Percentiles rank a stretch among this genome's conserved stretches.
These are phyloP conservation scores for Hordeum marinum DNA, from an alignment of 176 grass and related monocot genomes.

Conservation along the genomic window DNA sequence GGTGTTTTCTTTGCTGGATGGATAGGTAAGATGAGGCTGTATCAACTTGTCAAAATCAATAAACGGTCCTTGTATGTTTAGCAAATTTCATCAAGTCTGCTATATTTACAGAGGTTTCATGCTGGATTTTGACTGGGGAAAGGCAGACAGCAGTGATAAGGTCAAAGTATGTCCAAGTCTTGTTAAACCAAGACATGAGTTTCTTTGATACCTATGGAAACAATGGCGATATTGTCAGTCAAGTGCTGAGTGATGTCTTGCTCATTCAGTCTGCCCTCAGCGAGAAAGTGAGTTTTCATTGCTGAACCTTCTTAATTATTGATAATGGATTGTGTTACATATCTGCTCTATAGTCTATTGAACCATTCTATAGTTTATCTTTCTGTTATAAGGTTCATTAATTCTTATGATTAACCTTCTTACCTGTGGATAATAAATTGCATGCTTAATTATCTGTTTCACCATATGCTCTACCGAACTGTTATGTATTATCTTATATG, in stretches of 20 bases:
- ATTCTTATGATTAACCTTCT: neutral
- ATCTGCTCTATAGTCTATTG: neutral
- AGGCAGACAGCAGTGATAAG: slow-evolving; percentile 94
- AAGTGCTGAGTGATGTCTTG: slow-evolving; percentile 97
- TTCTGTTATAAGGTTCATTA: neutral
- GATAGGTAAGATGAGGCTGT: slow-evolving; percentile 66
- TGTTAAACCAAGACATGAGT: slow-evolving; percentile 99
- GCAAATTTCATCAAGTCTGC: slow-evolving; percentile 33
- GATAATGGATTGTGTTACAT: neutral
- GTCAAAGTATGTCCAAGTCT: slow-evolving; percentile 89
- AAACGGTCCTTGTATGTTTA: neutral
- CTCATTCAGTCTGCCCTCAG: slow-evolving; percentile 96
- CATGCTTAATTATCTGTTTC: slow-evolving; percentile 11
- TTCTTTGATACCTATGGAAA: slow-evolving; percentile 99
- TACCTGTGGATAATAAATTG: neutral
- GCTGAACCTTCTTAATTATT: neutral
- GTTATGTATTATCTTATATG: neutral
- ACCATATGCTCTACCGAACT: neutral
- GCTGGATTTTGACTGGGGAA: slow-evolving; percentile 99
- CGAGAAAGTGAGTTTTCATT: slow-evolving; percentile 65
- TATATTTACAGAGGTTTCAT: slow-evolving; percentile 73
- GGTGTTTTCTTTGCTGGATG: slow-evolving; percentile 88
- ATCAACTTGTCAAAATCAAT: neutral
- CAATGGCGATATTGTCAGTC: slow-evolving; percentile 97
- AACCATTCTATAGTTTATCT: neutral